phyloP scores from a whole-genome alignment of 192 early-diverging fungal species.

The Coemansia sp. region DNA sequence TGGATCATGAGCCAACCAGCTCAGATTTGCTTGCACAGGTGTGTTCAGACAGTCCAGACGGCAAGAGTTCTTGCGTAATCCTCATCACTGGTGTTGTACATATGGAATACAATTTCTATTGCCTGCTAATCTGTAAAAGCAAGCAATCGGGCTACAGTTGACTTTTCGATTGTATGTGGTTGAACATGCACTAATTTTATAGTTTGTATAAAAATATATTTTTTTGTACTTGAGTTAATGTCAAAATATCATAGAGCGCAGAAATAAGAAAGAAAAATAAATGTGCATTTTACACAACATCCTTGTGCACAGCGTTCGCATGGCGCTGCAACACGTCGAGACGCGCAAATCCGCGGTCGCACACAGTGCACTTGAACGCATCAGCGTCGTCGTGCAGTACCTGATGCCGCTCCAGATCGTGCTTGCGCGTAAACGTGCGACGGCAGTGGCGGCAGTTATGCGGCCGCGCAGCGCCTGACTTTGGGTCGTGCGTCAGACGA shows the following conservation, averaged over 20 bases:
- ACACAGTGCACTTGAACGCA: conserved; percentile 57
- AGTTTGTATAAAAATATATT: not conserved
- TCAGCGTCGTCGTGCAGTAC: conserved; percentile 55
- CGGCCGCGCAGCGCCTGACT: conserved; percentile 51
- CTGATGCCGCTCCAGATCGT: conserved; percentile 75
- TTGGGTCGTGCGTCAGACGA: conserved; percentile 66
- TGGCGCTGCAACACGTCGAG: conserved; percentile 58
- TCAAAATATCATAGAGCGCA: not conserved
- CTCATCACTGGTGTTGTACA: too few species aligned
- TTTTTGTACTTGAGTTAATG: conserved; percentile 13
- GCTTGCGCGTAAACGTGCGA: conserved; percentile 73
- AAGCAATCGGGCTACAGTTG: too few species aligned
- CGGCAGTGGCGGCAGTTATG: conserved; percentile 63
- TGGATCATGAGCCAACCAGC: too few species aligned
- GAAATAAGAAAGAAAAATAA: conserved; percentile 4
- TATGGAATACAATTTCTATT: too few species aligned
- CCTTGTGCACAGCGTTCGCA: conserved; percentile 39
- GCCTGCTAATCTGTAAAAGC: too few species aligned
- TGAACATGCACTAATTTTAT: not conserved
- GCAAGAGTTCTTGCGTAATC: too few species aligned
- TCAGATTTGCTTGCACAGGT: too few species aligned
- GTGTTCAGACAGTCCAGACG: too few species aligned
- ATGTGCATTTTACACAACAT: not conserved
- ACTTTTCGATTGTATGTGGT: not conserved
- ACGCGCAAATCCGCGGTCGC: conserved; percentile 57